These are phyloP conservation scores for Cinchona pubescens DNA, from an alignment of 257 asterid species.

Conservation along the genomic window DNA sequence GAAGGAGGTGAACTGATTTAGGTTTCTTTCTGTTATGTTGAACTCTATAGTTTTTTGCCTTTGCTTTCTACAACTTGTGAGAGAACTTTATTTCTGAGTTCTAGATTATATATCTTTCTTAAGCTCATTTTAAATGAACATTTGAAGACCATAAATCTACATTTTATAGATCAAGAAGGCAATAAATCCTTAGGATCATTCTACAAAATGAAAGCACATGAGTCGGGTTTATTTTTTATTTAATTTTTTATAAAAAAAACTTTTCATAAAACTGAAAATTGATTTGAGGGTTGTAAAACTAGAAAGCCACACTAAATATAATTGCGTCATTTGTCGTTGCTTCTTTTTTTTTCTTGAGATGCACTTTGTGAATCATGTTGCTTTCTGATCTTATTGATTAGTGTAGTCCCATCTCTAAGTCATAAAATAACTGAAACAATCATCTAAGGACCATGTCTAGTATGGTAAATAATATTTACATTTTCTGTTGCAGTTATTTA, in stretches of 20 bases:
- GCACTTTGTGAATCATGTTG: conserved; percentile 11
- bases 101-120: background rate
- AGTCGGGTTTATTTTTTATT: background rate
- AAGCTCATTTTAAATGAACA: background rate
- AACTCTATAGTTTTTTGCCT: background rate
- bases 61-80: conserved; percentile 3
- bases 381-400: conserved; percentile 11
- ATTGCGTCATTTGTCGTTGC: background rate
- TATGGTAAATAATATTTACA: conserved; percentile 14
- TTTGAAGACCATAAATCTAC: background rate
- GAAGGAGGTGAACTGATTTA: conserved; percentile 45
- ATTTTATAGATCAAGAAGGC: background rate
- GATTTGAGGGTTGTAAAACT: background rate
- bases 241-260: too few species aligned
- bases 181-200: background rate
- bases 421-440: background rate
- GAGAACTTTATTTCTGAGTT: background rate
- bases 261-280: background rate
- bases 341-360: conserved; percentile 4
- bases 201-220: background rate
- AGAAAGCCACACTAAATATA: background rate
- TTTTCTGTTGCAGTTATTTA: conserved; percentile 30
- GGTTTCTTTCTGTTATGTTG: conserved; percentile 17
- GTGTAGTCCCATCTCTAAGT: background rate
- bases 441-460: background rate